phyloP scores from a whole-genome alignment of 2,329 filamentous ascomycete species.

The Rhynchosporium secalis region DNA sequence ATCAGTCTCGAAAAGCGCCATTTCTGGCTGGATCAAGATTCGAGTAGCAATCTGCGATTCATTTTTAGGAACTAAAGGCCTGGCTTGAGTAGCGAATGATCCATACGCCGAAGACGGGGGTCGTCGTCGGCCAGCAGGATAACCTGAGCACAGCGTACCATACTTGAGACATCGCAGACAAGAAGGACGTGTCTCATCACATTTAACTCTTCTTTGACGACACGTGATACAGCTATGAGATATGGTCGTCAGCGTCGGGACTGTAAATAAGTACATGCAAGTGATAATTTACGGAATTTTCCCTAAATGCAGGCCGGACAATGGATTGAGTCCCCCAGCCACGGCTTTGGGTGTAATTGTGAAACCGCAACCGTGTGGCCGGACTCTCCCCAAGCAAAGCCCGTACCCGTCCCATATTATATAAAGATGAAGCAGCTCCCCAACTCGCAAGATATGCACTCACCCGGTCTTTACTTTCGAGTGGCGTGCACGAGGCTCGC shows the following conservation, averaged over 20 bases:
- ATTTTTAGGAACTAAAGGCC: constrained; percentile 23
- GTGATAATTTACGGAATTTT: neutral
- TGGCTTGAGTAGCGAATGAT: constrained; percentile 20
- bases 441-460: neutral
- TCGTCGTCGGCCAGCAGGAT: constrained; percentile 19
- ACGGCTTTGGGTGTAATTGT: neutral
- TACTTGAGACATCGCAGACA: constrained; percentile 29
- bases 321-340: neutral
- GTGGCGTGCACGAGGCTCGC: constrained; percentile 15
- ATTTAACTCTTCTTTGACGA: constrained; percentile 28
- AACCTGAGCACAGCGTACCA: constrained; percentile 21
- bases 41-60: constrained; percentile 6
- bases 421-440: neutral
- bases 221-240: constrained; percentile 27
- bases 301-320: constrained; percentile 2
- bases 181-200: constrained; percentile 27
- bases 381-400: neutral
- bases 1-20: constrained; percentile 23
- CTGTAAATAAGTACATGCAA: neutral
- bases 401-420: neutral
- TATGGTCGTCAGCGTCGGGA: constrained; percentile 2
- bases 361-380: neutral
- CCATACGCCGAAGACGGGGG: constrained; percentile 23
- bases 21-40: constrained; percentile 12
- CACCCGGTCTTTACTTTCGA: constrained; percentile 20